phyloP scores from a whole-genome alignment of 2,329 filamentous ascomycete genomes.

The Epichloe bromicola region DNA sequence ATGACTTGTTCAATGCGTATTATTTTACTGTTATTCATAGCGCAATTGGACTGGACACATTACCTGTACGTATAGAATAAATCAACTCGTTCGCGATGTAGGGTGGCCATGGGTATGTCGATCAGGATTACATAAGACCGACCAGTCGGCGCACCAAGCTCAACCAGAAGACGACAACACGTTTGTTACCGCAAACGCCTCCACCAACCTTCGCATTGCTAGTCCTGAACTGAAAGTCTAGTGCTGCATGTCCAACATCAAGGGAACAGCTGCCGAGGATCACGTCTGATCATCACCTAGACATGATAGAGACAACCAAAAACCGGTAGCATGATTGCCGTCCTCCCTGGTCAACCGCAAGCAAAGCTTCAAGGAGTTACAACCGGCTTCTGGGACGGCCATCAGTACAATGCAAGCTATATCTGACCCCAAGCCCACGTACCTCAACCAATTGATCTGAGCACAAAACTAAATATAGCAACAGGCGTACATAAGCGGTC shows the following conservation, averaged over 20 bases:
- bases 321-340: constrained; percentile 51
- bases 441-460: neutral
- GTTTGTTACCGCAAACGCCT: neutral
- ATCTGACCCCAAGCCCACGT: neutral
- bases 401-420: constrained; percentile 55
- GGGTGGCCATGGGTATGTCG: no score
- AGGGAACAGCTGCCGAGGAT: neutral
- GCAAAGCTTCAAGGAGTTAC: constrained; percentile 65
- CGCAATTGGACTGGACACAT: no score
- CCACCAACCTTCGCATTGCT: neutral
- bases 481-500: constrained; percentile 80
- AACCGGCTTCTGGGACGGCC: constrained; percentile 59
- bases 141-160: no score
- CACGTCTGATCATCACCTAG: neutral
- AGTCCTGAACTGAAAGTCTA: neutral
- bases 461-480: constrained; percentile 1
- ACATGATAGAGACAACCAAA: constrained; percentile 2
- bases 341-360: constrained; percentile 68
- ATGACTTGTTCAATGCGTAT: no score
- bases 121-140: no score
- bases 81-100: no score
- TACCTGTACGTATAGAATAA: no score
- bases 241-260: neutral
- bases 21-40: no score
- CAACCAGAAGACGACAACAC: no score